phyloP scores from a whole-genome alignment of 2,329 filamentous ascomycete genomes.

The Penicillium sp. region DNA sequence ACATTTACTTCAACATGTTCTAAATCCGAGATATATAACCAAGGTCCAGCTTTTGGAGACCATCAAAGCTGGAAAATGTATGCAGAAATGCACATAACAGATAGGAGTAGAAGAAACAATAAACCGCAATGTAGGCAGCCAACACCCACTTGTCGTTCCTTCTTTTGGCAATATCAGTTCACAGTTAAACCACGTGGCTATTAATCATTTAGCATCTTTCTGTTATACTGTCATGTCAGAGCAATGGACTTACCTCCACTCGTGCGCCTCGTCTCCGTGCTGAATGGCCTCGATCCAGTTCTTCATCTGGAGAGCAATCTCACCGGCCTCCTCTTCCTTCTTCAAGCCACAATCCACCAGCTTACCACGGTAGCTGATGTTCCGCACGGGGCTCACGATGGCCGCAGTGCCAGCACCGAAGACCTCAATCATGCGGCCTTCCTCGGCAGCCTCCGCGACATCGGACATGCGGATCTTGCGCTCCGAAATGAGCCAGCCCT shows the following conservation, averaged over 20 bases:
- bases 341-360: slow-evolving; percentile 79
- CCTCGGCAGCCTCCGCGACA: slow-evolving; percentile 73
- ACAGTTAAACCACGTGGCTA: slow-evolving; percentile 27
- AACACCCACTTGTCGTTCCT: background rate
- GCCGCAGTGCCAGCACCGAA: slow-evolving; percentile 94
- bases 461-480: slow-evolving; percentile 91
- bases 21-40: background rate
- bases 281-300: slow-evolving; percentile 94
- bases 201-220: slow-evolving; percentile 8
- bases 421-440: slow-evolving; percentile 86
- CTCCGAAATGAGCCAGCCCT: slow-evolving; percentile 88
- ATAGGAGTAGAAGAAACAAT: background rate
- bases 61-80: slow-evolving; percentile 1
- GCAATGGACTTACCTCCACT: slow-evolving; percentile 70
- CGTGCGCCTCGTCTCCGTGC: slow-evolving; percentile 88
- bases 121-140: background rate
- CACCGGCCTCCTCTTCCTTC: slow-evolving; percentile 80
- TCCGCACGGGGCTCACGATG: slow-evolving; percentile 85
- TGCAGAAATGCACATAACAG: slow-evolving; percentile 2
- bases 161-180: background rate
- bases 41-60: background rate
- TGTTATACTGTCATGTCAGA: background rate
- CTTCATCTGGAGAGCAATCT: slow-evolving; percentile 84
- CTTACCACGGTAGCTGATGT: slow-evolving; percentile 83
- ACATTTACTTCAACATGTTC: background rate